These are phyloP conservation scores for Lenwebbia sp. DNA, from an alignment of 345 rosid species.

Conservation along the genomic window DNA sequence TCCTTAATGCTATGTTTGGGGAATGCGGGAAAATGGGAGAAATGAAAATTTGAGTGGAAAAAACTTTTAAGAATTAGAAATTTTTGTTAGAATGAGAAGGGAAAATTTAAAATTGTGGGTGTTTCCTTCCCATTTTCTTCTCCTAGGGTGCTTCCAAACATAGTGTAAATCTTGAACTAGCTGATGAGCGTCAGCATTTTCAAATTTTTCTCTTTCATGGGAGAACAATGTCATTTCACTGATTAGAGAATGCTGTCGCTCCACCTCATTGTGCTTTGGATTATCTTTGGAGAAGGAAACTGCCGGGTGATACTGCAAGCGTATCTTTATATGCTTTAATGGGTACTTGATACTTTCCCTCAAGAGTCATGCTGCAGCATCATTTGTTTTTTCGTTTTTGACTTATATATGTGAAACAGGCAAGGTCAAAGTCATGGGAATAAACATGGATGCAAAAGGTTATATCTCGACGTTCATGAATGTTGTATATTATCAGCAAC, in stretches of 20 bases:
- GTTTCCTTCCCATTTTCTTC: background rate
- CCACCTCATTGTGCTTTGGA: background rate
- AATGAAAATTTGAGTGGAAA: background rate
- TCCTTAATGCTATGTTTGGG: background rate
- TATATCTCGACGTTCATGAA: background rate
- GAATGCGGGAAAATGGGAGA: background rate
- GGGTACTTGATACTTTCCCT: background rate
- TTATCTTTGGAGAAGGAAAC: background rate
- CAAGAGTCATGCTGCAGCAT: background rate
- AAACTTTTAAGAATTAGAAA: background rate
- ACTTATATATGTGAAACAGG: background rate
- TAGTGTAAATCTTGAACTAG: background rate
- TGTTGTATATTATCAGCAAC: background rate
- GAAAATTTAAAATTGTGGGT: background rate
- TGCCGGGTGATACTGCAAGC: background rate
- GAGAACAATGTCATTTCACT: background rate
- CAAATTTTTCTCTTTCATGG: background rate
- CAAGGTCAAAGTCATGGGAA: background rate
- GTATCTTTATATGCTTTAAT: background rate
- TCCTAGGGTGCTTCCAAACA: background rate
- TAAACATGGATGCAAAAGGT: background rate
- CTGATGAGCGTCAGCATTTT: background rate
- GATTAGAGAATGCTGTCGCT: background rate
- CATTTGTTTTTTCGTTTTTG: background rate
- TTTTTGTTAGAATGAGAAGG: background rate